Conservation (phyloP, 495 filamentous ascomycete genomes). For the Baudoinia panamericana region DNA sequence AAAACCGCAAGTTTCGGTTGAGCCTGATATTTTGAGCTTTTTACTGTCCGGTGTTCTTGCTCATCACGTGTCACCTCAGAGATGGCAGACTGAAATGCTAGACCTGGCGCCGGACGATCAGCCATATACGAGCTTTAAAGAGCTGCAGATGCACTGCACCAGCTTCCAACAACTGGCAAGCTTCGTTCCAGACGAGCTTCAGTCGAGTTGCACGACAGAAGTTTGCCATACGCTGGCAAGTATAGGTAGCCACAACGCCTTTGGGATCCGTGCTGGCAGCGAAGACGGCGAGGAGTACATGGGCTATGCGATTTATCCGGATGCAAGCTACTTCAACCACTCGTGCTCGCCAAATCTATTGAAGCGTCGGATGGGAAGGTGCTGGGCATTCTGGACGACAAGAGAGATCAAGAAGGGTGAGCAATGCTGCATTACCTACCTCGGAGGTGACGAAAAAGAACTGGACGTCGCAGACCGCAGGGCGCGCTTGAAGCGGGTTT, state of each 20-base stretch:
- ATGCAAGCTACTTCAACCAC: slow-evolving; percentile 31
- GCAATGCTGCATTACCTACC: slow-evolving; percentile 31
- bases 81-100: slow-evolving; percentile 8
- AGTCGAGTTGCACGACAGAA: slow-evolving; percentile 17
- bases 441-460: slow-evolving; percentile 29
- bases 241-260: slow-evolving; percentile 27
- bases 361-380: slow-evolving; percentile 25
- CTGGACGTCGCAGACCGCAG: slow-evolving; percentile 20
- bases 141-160: slow-evolving; percentile 22
- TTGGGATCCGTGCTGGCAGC: slow-evolving; percentile 27
- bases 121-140: slow-evolving; percentile 22
- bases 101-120: slow-evolving; percentile 18
- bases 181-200: slow-evolving; percentile 20
- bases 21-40: slow-evolving; percentile 23
- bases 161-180: slow-evolving; percentile 26
- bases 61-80: slow-evolving; percentile 6
- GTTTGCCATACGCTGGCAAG: slow-evolving; percentile 18
- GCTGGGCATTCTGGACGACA: slow-evolving; percentile 24
- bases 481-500: slow-evolving; percentile 20
- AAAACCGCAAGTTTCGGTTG: slow-evolving; percentile 4
- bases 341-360: slow-evolving; percentile 27
- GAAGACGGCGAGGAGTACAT: slow-evolving; percentile 30
- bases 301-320: slow-evolving; percentile 28
- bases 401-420: slow-evolving; percentile 22
- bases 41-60: slow-evolving; percentile 23